Percentiles rank a stretch among this genome's conserved stretches.
These are phyloP conservation scores for Auriscalpium vulgare DNA, from an alignment of 768 basidiomycete genomes.

Conservation along the genomic window DNA sequence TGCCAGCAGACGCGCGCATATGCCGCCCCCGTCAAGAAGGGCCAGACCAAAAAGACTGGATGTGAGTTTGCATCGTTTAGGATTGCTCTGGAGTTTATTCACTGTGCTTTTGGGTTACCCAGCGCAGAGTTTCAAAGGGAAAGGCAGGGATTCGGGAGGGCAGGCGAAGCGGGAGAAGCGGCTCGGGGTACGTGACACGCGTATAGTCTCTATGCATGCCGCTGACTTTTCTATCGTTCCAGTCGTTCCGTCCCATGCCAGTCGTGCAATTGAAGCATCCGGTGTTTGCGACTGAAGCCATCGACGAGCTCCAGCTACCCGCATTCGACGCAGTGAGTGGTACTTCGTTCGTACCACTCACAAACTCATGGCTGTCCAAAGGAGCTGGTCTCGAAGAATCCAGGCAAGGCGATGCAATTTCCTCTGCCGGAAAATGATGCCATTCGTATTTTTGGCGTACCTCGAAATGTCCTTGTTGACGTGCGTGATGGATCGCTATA, in stretches of 20 bases:
- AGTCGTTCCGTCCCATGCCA: constrained; percentile 40
- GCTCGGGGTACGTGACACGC: constrained; percentile 8
- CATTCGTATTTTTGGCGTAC: constrained; percentile 6
- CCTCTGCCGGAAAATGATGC: constrained; percentile 15
- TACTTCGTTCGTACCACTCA: not conserved
- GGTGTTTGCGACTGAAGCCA: constrained; percentile 31
- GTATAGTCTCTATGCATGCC: not conserved
- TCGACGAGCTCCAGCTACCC: constrained; percentile 31
- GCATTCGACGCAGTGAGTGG: constrained; percentile 35
- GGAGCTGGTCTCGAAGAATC: constrained; percentile 4
- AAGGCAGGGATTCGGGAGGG: not conserved
- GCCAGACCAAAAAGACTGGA: not conserved
- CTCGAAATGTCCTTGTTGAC: constrained; percentile 8
- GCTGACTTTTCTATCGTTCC: not conserved
- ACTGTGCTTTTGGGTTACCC: not conserved
- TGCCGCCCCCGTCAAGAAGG: not conserved
- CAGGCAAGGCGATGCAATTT: constrained; percentile 8
- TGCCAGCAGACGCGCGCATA: not conserved
- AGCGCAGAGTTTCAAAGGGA: constrained; percentile 11
- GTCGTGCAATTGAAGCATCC: constrained; percentile 29
- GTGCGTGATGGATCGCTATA: not conserved
- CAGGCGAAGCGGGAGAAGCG: constrained; percentile 2
- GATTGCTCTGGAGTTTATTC: not conserved
- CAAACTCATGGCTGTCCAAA: not conserved
- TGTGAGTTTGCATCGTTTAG: not conserved